Evolutionary conservation across 2,329 filamentous ascomycete genomes (phyloP).

Genomic region (Mariannaea sp.): DNA sequence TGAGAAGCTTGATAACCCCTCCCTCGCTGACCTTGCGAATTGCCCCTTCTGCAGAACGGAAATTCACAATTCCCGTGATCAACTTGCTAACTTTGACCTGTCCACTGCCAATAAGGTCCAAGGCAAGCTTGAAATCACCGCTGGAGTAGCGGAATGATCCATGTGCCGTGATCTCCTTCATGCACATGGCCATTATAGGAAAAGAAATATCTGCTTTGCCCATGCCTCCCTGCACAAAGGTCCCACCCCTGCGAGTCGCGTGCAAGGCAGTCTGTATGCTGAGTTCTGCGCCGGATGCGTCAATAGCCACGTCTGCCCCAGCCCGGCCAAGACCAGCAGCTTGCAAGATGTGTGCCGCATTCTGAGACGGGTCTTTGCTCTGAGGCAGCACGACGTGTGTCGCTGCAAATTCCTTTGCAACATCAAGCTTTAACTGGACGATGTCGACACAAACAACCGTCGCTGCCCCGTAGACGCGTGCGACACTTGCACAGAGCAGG

Average conservation of each 20-base stretch:
- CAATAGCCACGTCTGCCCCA: slow-evolving; percentile 10
- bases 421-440: slow-evolving; percentile 74
- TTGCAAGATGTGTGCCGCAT: background rate
- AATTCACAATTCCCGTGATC: background rate
- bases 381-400: background rate
- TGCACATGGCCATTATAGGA: slow-evolving; percentile 5
- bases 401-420: slow-evolving; percentile 67
- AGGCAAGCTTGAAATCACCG: background rate
- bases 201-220: slow-evolving; percentile 1
- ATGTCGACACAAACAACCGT: slow-evolving; percentile 86
- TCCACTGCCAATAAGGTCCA: background rate
- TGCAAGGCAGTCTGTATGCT: slow-evolving; percentile 2
- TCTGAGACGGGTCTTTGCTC: background rate
- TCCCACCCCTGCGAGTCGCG: background rate
- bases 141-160: background rate
- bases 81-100: background rate
- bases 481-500: slow-evolving; percentile 60
- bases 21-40: background rate
- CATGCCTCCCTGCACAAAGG: slow-evolving; percentile 8
- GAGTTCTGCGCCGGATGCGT: slow-evolving; percentile 1
- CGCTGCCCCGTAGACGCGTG: slow-evolving; percentile 76
- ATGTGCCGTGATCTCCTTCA: background rate
- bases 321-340: background rate
- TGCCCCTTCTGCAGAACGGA: background rate
- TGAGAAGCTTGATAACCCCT: background rate